These are phyloP conservation scores for Hypseocharis bilobata DNA, from an alignment of 441 rosid species.

Conservation along the genomic window DNA sequence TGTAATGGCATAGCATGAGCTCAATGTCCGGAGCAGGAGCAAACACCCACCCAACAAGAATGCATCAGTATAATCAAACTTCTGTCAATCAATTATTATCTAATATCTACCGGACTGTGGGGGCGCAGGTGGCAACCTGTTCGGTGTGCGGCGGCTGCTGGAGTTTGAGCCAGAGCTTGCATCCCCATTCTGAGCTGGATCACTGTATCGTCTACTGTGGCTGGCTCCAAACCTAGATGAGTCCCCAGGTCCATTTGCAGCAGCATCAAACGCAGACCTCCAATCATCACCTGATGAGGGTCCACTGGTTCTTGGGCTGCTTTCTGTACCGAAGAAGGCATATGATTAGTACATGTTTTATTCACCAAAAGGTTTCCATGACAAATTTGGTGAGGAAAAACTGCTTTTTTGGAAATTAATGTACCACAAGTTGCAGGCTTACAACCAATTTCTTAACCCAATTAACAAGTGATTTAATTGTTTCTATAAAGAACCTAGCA, in stretches of 20 bases:
- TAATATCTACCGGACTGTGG: slow-evolving; percentile 68
- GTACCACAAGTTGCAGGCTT: too few species aligned
- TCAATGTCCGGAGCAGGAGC: slow-evolving; percentile 13
- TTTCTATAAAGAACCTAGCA: not conserved
- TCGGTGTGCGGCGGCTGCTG: slow-evolving; percentile 73
- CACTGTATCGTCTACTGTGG: slow-evolving; percentile 68
- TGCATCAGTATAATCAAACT: slow-evolving; percentile 22
- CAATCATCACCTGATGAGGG: slow-evolving; percentile 71
- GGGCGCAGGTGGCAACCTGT: slow-evolving; percentile 85
- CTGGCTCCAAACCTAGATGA: slow-evolving; percentile 46
- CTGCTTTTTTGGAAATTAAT: not conserved
- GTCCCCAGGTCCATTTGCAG: slow-evolving; percentile 55
- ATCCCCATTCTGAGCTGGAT: slow-evolving; percentile 81
- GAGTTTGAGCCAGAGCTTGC: slow-evolving; percentile 38
- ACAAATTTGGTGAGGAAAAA: not conserved
- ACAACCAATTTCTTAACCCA: not conserved
- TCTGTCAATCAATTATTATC: slow-evolving; percentile 19
- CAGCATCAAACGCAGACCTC: slow-evolving; percentile 89
- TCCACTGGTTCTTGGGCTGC: slow-evolving; percentile 61
- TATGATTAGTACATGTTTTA: not conserved
- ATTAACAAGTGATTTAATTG: too few species aligned
- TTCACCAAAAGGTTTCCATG: not conserved
- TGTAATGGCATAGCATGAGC: slow-evolving; percentile 14
- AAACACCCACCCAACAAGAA: slow-evolving; percentile 22
- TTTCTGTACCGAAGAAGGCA: slow-evolving; percentile 41